Evolutionary conservation across 1,284 basidiomycete genomes (phyloP).

Genomic region (Volvariella volvacea): DNA sequence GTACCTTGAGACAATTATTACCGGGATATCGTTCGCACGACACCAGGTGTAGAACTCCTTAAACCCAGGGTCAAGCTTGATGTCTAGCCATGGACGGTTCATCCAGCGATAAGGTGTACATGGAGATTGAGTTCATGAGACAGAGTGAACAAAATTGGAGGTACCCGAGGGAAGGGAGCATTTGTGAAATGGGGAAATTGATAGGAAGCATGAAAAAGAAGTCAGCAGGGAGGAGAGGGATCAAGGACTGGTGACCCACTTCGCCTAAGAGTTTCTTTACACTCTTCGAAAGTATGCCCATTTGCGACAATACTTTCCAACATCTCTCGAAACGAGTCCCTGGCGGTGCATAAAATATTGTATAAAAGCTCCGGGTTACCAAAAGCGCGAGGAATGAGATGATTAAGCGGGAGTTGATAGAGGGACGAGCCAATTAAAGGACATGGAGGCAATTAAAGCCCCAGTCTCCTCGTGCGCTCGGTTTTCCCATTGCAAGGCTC

Average conservation of each 20-base stretch:
- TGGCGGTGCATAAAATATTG: constrained; percentile 17
- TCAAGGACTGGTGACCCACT: constrained; percentile 20
- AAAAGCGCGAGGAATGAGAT: no score
- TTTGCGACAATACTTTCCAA: constrained; percentile 63
- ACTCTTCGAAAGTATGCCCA: constrained; percentile 73
- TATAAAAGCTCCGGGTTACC: not conserved
- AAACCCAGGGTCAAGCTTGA: constrained; percentile 84
- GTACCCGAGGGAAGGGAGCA: no score
- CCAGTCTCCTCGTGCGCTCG: no score
- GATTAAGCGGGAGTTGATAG: no score
- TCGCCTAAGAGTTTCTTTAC: constrained; percentile 57
- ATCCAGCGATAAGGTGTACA: not conserved
- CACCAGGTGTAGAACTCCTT: constrained; percentile 81
- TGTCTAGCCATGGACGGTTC: constrained; percentile 43
- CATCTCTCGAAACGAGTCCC: constrained; percentile 79
- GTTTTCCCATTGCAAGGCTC: no score
- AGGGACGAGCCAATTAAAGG: no score
- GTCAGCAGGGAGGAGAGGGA: constrained; percentile 5
- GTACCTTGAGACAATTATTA: constrained; percentile 89
- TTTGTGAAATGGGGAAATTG: constrained; percentile 1
- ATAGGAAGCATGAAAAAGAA: constrained; percentile 13
- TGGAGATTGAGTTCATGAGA: no score
- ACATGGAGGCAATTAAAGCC: no score
- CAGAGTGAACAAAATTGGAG: no score
- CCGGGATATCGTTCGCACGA: constrained; percentile 69